Evolutionary conservation across 495 filamentous ascomycete species (phyloP), one percentile per base, ranked within the genome.

Genomic region (Darksidea phi): DNA sequence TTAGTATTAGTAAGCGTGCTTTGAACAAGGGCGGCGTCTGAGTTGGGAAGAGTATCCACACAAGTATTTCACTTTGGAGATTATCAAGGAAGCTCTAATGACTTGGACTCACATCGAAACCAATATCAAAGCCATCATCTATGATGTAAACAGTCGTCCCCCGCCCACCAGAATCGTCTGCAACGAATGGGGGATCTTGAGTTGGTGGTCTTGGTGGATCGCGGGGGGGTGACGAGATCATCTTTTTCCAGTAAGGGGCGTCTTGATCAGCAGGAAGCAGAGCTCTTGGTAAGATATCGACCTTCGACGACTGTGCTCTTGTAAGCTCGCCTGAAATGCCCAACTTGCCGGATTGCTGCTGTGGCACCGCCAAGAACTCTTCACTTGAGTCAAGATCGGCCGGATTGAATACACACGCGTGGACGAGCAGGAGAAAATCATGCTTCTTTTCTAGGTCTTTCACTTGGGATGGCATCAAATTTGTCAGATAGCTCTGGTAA

Each of bases 191-290:
- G 4, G 54, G 54, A 48, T 57, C n/a, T n/a, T n/a, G n/a, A n/a
- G n/a, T n/a, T n/a, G n/a, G n/a, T n/a, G n/a, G n/a, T n/a, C n/a
- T n/a, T n/a, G n/a, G n/a, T n/a, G n/a, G n/a, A n/a, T n/a, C n/a
- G n/a, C 38, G 41, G 54, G 4, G 23, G 42, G 11, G 41, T 6
- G 10, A n/a, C n/a, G 54, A 46, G 1, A 57, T 47, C 54, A 57
- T 57, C 43, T 57, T 57, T 23, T 57, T 57, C 54, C 54, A 57
- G 2, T 17, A 57, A 5, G 54, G 54, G 17, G 54, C 54, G 13
- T 34, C 10, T 6, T 2, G 21, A 53, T 32, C 15, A 24, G 15
- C 3, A n/a, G 18, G 2, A 5, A 49, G n/a, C 13, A n/a, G n/a
- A n/a, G 47, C 13, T 49, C 47, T 7, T 49, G 2, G 18, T 7